These are phyloP conservation scores for Pontederia crassipes DNA, from an alignment of 176 grass and related monocot genomes.

Conservation along the genomic window DNA sequence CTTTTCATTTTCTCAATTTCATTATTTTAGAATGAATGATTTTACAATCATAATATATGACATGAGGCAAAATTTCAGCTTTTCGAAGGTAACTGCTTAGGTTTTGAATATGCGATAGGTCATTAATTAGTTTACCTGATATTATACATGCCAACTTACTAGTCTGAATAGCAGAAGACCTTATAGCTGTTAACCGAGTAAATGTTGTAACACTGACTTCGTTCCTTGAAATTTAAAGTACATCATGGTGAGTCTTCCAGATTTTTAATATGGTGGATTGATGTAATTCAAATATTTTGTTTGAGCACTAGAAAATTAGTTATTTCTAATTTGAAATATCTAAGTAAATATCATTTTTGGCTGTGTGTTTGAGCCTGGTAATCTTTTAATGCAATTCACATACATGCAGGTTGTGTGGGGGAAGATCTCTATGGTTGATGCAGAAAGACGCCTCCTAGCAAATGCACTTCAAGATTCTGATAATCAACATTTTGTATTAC, in stretches of 20 bases:
- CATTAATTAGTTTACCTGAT: too few species aligned
- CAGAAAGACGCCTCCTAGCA: constrained; percentile 77
- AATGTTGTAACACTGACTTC: too few species aligned
- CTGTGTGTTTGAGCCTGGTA: background rate
- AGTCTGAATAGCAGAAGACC: too few species aligned
- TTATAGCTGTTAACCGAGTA: too few species aligned
- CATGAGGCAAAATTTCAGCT: too few species aligned
- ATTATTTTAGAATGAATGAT: background rate
- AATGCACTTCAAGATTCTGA: constrained; percentile 66
- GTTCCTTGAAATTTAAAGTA: too few species aligned
- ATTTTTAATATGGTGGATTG: too few species aligned
- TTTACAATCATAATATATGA: background rate
- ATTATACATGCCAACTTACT: too few species aligned
- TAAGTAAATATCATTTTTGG: background rate
- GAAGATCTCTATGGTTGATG: constrained; percentile 89
- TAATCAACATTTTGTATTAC: constrained; percentile 87
- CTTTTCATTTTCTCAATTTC: background rate
- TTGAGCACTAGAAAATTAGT: background rate
- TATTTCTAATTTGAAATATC: background rate
- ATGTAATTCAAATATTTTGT: too few species aligned
- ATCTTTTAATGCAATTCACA: background rate
- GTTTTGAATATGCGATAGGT: too few species aligned
- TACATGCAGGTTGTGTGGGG: constrained; percentile 66
- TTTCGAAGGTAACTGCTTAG: too few species aligned
- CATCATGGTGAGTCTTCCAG: too few species aligned